These are phyloP conservation scores for Pleurotus eryngii DNA, from an alignment of 768 basidiomycete species.

Conservation along the genomic window DNA sequence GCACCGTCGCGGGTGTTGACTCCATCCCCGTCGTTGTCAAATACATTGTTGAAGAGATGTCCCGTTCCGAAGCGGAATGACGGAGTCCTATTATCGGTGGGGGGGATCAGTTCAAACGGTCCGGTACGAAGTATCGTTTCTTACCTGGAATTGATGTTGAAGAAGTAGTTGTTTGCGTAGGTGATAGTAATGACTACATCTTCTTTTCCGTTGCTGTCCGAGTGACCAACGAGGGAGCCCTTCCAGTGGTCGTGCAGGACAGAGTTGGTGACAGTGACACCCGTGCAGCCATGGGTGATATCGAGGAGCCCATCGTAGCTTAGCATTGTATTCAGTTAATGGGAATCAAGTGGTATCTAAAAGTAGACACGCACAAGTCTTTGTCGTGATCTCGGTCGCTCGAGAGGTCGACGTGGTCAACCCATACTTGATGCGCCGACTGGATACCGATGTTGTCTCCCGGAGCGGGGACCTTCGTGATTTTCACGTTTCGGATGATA, in stretches of 20 bases:
- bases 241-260: conserved; percentile 46
- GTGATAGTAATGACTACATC: conserved; percentile 23
- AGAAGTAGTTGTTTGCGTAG: conserved; percentile 8
- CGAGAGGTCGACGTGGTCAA: conserved; percentile 43
- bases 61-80: conserved; percentile 45
- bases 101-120: background rate
- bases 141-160: background rate
- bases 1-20: conserved; percentile 16
- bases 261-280: conserved; percentile 38
- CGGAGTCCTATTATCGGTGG: conserved; percentile 26
- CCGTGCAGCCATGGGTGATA: conserved; percentile 41
- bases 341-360: background rate
- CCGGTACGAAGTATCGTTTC: too few relatives aligned
- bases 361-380: conserved; percentile 25
- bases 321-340: background rate
- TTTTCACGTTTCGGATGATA: conserved; percentile 47
- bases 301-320: conserved; percentile 46
- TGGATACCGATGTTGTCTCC: conserved; percentile 46
- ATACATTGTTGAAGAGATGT: conserved; percentile 45
- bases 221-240: conserved; percentile 40
- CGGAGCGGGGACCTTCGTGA: conserved; percentile 44
- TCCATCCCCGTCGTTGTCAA: conserved; percentile 33
- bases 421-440: conserved; percentile 35
- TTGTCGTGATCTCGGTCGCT: conserved; percentile 43
- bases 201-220: conserved; percentile 37